phyloP scores from a whole-genome alignment of 1,139 yeast genomes.

The Lodderomyces pseudojiufengensis region DNA sequence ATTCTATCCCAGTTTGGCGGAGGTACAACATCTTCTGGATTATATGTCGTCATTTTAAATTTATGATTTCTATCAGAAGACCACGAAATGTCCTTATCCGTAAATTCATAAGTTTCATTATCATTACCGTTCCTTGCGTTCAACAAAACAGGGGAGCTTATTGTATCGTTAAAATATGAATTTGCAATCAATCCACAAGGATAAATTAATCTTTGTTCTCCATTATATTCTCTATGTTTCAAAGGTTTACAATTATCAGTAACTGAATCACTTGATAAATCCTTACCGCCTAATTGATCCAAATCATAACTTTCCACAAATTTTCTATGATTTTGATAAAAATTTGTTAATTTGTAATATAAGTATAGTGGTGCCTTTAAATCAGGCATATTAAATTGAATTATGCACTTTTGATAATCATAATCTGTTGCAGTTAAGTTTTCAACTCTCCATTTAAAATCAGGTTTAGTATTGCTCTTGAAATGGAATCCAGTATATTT shows the following conservation, averaged over 20 bases:
- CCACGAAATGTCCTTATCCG: slow-evolving; percentile 83
- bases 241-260: slow-evolving; percentile 60
- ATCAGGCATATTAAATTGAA: slow-evolving; percentile 60
- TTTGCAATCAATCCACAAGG: slow-evolving; percentile 98
- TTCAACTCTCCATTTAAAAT: slow-evolving; percentile 53
- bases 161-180: slow-evolving; percentile 86
- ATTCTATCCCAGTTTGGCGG: slow-evolving; percentile 90
- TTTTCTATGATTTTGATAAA: slow-evolving; percentile 74
- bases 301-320: slow-evolving; percentile 70
- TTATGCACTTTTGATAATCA: slow-evolving; percentile 41
- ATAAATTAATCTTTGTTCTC: slow-evolving; percentile 46
- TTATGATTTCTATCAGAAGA: slow-evolving; percentile 65
- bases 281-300: slow-evolving; percentile 60
- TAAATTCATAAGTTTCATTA: slow-evolving; percentile 54
- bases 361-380: slow-evolving; percentile 59
- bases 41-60: slow-evolving; percentile 75
- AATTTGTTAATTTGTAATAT: slow-evolving; percentile 69
- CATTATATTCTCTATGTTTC: slow-evolving; percentile 32
- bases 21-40: slow-evolving; percentile 72
- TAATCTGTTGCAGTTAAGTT: slow-evolving; percentile 30
- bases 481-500: slow-evolving; percentile 55
- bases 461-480: slow-evolving; percentile 36
- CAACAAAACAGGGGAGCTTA: slow-evolving; percentile 45
- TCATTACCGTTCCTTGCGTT: slow-evolving; percentile 39
- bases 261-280: slow-evolving; percentile 44